Evolutionary conservation across 345 rosid species (phyloP).

Genomic region (Anacardium occidentale): DNA sequence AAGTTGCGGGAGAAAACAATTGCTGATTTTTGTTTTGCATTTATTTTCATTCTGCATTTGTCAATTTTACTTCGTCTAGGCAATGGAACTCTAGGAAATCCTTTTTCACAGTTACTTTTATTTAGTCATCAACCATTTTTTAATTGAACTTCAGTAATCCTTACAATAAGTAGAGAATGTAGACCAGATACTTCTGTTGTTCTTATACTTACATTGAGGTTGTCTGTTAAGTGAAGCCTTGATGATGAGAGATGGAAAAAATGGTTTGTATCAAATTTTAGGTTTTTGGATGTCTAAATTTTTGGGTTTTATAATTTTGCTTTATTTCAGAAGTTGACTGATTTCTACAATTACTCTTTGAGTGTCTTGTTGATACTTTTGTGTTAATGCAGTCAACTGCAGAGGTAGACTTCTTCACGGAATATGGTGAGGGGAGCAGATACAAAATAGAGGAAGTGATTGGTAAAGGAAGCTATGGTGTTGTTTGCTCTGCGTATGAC

Average conservation of each 20-base stretch:
- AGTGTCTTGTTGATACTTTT: slow-evolving; percentile 6
- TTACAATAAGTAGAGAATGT: neutral
- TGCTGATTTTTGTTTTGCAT: neutral
- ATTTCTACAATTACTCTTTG: neutral
- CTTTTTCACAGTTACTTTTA: neutral
- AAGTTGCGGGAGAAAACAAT: neutral
- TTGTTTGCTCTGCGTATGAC: slow-evolving; percentile 84
- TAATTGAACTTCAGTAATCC: slow-evolving; percentile 2
- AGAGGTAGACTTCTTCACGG: slow-evolving; percentile 86
- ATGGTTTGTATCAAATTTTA: neutral
- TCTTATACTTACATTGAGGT: neutral
- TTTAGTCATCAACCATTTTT: neutral
- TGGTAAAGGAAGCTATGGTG: slow-evolving; percentile 95
- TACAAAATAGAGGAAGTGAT: slow-evolving; percentile 87
- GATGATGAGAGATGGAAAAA: neutral
- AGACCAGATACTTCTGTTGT: neutral
- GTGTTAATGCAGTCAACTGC: slow-evolving; percentile 59
- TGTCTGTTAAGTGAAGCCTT: neutral
- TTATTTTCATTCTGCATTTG: neutral
- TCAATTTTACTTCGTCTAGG: neutral
- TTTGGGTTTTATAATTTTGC: neutral
- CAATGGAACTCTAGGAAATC: neutral
- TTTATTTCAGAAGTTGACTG: neutral
- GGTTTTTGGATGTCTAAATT: neutral
- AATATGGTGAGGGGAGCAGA: slow-evolving; percentile 89